Evolutionary conservation across 2,329 filamentous ascomycete species (phyloP).

Genomic region (Xylariaceae sp.): DNA sequence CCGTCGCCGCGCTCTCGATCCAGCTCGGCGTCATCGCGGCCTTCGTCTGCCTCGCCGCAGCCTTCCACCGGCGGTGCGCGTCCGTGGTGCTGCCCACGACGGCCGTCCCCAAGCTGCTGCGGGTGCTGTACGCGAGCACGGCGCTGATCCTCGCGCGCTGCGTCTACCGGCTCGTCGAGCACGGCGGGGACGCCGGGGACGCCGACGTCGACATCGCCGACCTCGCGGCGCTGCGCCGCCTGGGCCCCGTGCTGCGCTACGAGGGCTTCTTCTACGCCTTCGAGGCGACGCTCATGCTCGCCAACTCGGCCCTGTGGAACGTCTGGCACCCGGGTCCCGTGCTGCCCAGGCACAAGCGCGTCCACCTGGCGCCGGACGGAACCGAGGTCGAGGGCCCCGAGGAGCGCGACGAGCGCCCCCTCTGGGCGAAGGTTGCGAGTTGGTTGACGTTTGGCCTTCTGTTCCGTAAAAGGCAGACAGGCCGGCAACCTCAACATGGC

Average conservation of each 20-base stretch:
- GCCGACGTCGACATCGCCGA: conserved; percentile 26
- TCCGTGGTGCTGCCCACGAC: conserved; percentile 8
- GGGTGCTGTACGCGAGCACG: conserved; percentile 35
- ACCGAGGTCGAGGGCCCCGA: conserved; percentile 15
- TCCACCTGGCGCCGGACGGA: conserved; percentile 34
- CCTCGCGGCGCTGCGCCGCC: conserved; percentile 18
- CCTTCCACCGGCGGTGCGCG: conserved; percentile 35
- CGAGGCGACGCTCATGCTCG: conserved; percentile 34
- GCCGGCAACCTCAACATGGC: no score
- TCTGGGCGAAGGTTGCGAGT: neutral
- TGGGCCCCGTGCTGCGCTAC: conserved; percentile 31
- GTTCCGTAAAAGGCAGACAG: no score
- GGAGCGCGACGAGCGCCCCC: neutral
- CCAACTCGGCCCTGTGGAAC: conserved; percentile 37
- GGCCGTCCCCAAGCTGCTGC: conserved; percentile 20
- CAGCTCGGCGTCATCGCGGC: conserved; percentile 39
- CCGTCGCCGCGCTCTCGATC: conserved; percentile 34
- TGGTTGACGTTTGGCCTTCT: neutral
- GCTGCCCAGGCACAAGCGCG: conserved; percentile 29
- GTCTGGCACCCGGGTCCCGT: conserved; percentile 33
- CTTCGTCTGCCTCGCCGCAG: conserved; percentile 35
- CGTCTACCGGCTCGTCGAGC: conserved; percentile 42
- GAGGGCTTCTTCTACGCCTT: conserved; percentile 42
- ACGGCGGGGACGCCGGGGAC: conserved; percentile 25
- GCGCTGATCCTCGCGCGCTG: conserved; percentile 39